phyloP scores from a whole-genome alignment of 495 filamentous ascomycete species.

The Glonium stellatum region DNA sequence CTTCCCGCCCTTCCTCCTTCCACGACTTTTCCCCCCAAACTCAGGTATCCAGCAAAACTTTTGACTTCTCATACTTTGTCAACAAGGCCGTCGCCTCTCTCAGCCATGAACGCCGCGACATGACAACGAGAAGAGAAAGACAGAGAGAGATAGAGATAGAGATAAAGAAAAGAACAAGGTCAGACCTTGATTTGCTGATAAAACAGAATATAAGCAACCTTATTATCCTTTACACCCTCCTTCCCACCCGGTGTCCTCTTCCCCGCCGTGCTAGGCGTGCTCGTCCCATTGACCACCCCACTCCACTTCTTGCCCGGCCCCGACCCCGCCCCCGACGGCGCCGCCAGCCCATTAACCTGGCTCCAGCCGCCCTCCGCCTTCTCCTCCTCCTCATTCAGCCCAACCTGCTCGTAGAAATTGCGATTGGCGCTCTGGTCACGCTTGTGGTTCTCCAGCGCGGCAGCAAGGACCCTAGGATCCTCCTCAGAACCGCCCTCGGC shows the following conservation, averaged over 20 bases:
- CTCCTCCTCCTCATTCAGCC: constrained; percentile 57
- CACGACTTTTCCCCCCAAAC: too few relatives aligned
- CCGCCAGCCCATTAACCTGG: constrained; percentile 62
- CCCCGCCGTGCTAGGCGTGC: constrained; percentile 46
- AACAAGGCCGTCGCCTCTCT: too few relatives aligned
- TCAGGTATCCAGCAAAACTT: too few relatives aligned
- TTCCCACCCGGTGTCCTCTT: constrained; percentile 56
- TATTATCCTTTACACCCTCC: constrained; percentile 78
- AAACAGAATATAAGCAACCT: constrained; percentile 93
- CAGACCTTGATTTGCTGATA: constrained; percentile 63
- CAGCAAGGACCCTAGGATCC: constrained; percentile 61
- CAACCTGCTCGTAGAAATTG: constrained; percentile 67
- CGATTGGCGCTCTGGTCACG: constrained; percentile 43
- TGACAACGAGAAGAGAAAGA: not conserved
- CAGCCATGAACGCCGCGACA: too few relatives aligned
- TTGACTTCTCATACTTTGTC: too few relatives aligned
- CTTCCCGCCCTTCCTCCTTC: too few relatives aligned
- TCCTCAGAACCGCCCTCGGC: constrained; percentile 79
- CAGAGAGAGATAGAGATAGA: not conserved
- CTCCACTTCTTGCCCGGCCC: constrained; percentile 60
- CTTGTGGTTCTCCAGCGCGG: constrained; percentile 59
- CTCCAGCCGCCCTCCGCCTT: constrained; percentile 65
- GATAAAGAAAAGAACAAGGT: too few relatives aligned
- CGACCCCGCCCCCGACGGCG: constrained; percentile 37
- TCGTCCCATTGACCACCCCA: constrained; percentile 56